A percentile compares a stretch with the other conserved stretches of the same genome.
These are phyloP conservation scores for Margaritispora aquatica DNA, from an alignment of 495 filamentous ascomycete genomes.

Conservation along the genomic window DNA sequence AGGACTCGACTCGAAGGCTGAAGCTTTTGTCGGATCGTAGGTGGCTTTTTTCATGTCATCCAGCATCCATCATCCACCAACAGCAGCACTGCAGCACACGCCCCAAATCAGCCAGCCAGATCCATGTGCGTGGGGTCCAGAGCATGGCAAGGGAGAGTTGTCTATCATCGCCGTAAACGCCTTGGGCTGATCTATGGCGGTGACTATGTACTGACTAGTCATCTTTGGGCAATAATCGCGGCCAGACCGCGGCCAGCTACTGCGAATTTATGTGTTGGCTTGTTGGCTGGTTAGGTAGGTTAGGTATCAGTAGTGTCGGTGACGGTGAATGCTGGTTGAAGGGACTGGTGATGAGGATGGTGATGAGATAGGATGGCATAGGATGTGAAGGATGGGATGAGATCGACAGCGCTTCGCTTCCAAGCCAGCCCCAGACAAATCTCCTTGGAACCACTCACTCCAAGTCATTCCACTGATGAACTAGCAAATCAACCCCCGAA, in stretches of 20 bases:
- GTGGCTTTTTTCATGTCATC: background rate
- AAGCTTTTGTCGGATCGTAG: too few relatives aligned
- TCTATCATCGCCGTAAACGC: too few relatives aligned
- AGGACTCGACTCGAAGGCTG: too few relatives aligned
- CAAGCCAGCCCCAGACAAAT: background rate
- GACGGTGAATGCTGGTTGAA: background rate
- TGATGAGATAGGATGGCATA: background rate
- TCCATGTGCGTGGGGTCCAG: too few relatives aligned
- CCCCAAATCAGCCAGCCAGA: background rate
- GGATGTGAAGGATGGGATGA: background rate
- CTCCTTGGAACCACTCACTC: background rate
- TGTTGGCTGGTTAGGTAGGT: background rate
- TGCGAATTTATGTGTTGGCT: background rate
- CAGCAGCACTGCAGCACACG: too few relatives aligned
- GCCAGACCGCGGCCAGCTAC: background rate
- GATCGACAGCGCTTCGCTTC: background rate
- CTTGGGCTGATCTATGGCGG: background rate
- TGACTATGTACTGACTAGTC: background rate
- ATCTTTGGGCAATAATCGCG: background rate
- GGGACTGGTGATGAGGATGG: background rate
- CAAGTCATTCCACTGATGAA: too few relatives aligned
- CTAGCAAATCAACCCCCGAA: too few relatives aligned
- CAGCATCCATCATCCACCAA: too few relatives aligned
- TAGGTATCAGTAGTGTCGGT: background rate
- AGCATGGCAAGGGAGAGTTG: too few relatives aligned